Conservation (phyloP, 83 land plant genomes). For the Isoetes engelmannii region DNA sequence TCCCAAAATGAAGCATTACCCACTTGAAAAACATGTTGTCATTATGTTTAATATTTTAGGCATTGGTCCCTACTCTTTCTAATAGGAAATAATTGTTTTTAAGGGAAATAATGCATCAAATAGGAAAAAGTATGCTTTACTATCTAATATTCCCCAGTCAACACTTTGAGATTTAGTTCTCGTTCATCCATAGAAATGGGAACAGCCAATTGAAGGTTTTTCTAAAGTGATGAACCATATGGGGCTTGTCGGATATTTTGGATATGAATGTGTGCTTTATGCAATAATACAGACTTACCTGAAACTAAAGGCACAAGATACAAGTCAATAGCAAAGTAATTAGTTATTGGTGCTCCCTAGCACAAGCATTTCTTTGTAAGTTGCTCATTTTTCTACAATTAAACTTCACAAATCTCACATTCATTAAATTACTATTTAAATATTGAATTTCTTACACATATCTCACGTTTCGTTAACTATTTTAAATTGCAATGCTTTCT, state of each 20-base stretch:
- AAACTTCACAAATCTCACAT: conserved; percentile 21
- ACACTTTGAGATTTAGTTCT: conserved; percentile 17
- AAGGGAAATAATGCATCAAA: conserved; percentile 24
- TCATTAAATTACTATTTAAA: conserved; percentile 13
- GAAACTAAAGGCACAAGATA: conserved; percentile 18
- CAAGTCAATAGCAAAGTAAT: conserved; percentile 21
- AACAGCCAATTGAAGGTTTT: neutral
- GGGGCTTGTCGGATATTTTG: conserved; percentile 9
- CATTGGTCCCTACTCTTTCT: conserved; percentile 15
- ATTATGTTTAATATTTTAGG: conserved; percentile 13
- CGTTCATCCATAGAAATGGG: conserved; percentile 15
- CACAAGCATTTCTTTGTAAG: conserved; percentile 21
- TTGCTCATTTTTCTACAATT: conserved; percentile 1
- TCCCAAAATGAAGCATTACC: conserved; percentile 5
- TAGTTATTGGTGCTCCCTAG: conserved; percentile 22
- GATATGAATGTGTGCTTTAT: conserved; percentile 24
- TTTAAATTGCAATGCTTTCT: too few species aligned
- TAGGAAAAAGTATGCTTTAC: conserved; percentile 20
- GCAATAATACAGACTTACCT: conserved; percentile 9
- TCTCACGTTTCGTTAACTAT: neutral
- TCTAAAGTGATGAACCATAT: neutral
- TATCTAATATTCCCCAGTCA: conserved; percentile 21
- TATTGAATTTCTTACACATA: neutral
- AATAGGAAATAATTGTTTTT: conserved; percentile 14
- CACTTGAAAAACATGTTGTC: conserved; percentile 13